Evolutionary conservation across 2,329 filamentous ascomycete genomes (phyloP).

Genomic region (Dactylellina parvicollis): DNA sequence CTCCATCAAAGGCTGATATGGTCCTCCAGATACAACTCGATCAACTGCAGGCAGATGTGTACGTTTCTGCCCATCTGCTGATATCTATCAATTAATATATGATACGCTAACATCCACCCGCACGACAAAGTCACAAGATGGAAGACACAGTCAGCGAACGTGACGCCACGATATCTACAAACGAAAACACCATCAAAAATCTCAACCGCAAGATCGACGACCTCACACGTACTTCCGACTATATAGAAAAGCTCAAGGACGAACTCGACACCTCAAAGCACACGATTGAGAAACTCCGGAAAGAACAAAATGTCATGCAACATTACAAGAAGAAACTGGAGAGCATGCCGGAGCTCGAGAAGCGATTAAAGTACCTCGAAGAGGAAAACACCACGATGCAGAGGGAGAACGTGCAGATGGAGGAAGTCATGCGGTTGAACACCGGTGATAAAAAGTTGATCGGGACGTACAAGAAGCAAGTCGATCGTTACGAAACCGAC

Average conservation of each 20-base stretch:
- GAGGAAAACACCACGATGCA: slow-evolving; percentile 55
- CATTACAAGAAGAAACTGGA: slow-evolving; percentile 59
- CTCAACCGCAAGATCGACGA: slow-evolving; percentile 58
- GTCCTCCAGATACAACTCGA: slow-evolving; percentile 57
- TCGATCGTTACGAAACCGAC: slow-evolving; percentile 57
- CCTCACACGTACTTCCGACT: slow-evolving; percentile 56
- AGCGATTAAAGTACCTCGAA: slow-evolving; percentile 57
- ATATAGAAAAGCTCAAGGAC: slow-evolving; percentile 57
- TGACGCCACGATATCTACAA: slow-evolving; percentile 55
- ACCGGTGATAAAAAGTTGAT: slow-evolving; percentile 57
- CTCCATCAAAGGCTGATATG: slow-evolving; percentile 55
- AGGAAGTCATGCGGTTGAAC: slow-evolving; percentile 57
- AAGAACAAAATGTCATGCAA: slow-evolving; percentile 58
- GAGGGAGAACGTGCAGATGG: slow-evolving; percentile 51
- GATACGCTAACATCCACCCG: not conserved
- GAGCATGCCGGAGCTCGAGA: slow-evolving; percentile 58
- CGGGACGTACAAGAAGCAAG: slow-evolving; percentile 58
- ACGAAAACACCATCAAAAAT: slow-evolving; percentile 56
- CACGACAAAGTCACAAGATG: slow-evolving; percentile 54
- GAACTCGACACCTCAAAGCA: slow-evolving; percentile 58
- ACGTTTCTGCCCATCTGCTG: not conserved
- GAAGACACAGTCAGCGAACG: slow-evolving; percentile 58
- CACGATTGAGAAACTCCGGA: slow-evolving; percentile 58
- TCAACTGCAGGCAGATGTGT: slow-evolving; percentile 57
- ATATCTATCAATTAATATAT: too few species aligned